These are phyloP conservation scores for Chrysoporthe cubensis DNA, from an alignment of 2,329 filamentous ascomycete species.

Conservation along the genomic window DNA sequence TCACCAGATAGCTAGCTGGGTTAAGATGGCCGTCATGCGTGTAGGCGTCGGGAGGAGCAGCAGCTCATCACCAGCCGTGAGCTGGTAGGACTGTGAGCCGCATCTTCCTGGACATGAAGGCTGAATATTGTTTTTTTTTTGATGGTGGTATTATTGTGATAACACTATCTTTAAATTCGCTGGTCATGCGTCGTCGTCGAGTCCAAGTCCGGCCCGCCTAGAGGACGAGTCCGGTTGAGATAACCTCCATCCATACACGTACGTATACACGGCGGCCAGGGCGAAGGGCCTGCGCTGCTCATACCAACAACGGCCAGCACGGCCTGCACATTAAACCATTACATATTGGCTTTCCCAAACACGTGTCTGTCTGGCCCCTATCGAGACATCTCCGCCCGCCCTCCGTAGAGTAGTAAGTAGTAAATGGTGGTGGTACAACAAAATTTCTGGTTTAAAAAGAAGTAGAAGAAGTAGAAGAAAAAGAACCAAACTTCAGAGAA, in stretches of 20 bases:
- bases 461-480: not conserved
- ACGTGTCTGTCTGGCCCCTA: not conserved
- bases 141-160: not conserved
- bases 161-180: not conserved
- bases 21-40: too few relatives aligned
- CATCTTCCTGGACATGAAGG: not conserved
- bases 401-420: not conserved
- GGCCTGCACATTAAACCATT: constrained; percentile 2
- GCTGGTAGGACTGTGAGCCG: not conserved
- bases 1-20: too few relatives aligned
- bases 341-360: not conserved
- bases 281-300: not conserved
- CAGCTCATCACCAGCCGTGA: not conserved
- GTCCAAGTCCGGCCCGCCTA: constrained; percentile 1
- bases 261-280: not conserved
- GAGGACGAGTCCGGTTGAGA: not conserved
- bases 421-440: constrained; percentile 15
- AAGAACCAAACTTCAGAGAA: constrained; percentile 5
- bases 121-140: not conserved
- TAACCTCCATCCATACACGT: not conserved
- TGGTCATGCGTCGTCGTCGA: constrained; percentile 16
- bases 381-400: constrained; percentile 12
- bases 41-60: not conserved
- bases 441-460: not conserved
- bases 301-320: not conserved